A percentile compares a stretch with the other conserved stretches of the same genome.
Evolutionary conservation across 1,139 yeast species (phyloP).

Genomic region (Suhomyces choctaworum): DNA sequence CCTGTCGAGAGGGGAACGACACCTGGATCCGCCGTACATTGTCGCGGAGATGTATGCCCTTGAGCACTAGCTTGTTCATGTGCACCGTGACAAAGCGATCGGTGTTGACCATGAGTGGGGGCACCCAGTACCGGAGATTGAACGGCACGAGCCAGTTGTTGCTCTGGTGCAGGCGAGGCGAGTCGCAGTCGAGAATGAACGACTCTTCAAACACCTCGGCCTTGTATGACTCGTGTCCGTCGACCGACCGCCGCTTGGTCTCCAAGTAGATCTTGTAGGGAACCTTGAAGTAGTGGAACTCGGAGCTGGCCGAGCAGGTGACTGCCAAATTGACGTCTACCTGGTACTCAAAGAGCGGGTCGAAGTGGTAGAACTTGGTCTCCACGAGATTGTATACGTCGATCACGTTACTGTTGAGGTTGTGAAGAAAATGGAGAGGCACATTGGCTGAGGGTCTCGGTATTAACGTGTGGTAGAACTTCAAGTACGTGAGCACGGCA

Average conservation of each 20-base stretch:
- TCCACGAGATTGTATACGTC: constrained; percentile 3
- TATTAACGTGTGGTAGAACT: constrained; percentile 36
- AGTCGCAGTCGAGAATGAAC: constrained; percentile 32
- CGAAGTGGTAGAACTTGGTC: constrained; percentile 9
- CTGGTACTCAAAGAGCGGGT: constrained; percentile 18
- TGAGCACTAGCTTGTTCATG: constrained; percentile 12
- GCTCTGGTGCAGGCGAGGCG: constrained; percentile 26
- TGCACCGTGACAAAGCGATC: constrained; percentile 17
- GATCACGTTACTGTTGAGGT: constrained; percentile 7
- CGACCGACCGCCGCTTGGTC: not conserved
- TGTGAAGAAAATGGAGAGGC: constrained; percentile 24
- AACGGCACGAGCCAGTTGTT: constrained; percentile 40
- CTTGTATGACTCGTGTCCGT: not conserved
- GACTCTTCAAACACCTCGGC: constrained; percentile 11
- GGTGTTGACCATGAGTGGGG: constrained; percentile 34
- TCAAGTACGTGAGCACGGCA: constrained; percentile 37
- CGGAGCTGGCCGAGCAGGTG: constrained; percentile 27
- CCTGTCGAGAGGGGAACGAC: not conserved
- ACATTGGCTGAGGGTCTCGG: constrained; percentile 32
- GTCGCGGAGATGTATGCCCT: constrained; percentile 12
- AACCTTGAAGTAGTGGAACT: constrained; percentile 12
- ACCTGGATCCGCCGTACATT: constrained; percentile 9
- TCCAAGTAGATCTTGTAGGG: constrained; percentile 11
- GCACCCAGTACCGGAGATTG: constrained; percentile 38
- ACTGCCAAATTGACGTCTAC: constrained; percentile 29